These are phyloP conservation scores for Cladophialophora bantiana DNA, from an alignment of 2,329 filamentous ascomycete species.

Conservation along the genomic window DNA sequence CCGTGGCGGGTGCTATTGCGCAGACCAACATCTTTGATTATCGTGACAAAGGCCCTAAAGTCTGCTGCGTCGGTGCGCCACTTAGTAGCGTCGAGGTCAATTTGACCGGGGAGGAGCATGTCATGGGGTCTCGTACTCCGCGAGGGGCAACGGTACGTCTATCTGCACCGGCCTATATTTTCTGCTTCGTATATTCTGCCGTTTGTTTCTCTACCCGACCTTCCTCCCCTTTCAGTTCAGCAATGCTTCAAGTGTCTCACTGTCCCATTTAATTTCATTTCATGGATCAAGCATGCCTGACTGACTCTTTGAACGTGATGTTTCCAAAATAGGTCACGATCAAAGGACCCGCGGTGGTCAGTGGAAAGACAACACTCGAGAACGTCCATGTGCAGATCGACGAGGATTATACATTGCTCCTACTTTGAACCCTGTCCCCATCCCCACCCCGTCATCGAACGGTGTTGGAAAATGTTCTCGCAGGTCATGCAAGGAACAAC, in stretches of 20 bases:
- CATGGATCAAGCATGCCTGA: no score
- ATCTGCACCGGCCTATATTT: background rate
- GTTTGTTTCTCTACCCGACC: no score
- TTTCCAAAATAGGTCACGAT: conserved; percentile 27
- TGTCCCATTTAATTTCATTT: background rate
- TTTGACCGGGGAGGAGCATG: conserved; percentile 54
- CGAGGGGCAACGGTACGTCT: conserved; percentile 66
- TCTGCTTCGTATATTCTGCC: conserved; percentile 2
- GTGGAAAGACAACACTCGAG: conserved; percentile 33
- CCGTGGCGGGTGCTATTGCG: conserved; percentile 86
- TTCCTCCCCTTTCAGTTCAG: no score
- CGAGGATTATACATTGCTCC: conserved; percentile 34
- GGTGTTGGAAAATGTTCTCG: background rate
- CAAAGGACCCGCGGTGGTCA: conserved; percentile 37
- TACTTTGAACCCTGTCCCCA: conserved; percentile 11
- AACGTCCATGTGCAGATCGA: conserved; percentile 28
- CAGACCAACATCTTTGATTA: conserved; percentile 93
- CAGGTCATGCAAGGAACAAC: background rate
- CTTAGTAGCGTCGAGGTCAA: conserved; percentile 80
- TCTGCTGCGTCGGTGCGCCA: conserved; percentile 75
- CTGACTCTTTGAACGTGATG: background rate
- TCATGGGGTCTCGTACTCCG: conserved; percentile 48
- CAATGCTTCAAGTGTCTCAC: background rate
- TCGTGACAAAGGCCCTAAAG: conserved; percentile 58
- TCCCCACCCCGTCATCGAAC: background rate